Percentiles rank a stretch among this genome's conserved stretches.
phyloP scores from a whole-genome alignment of 2,329 filamentous ascomycete genomes.

The Cryphonectria nitschkei region DNA sequence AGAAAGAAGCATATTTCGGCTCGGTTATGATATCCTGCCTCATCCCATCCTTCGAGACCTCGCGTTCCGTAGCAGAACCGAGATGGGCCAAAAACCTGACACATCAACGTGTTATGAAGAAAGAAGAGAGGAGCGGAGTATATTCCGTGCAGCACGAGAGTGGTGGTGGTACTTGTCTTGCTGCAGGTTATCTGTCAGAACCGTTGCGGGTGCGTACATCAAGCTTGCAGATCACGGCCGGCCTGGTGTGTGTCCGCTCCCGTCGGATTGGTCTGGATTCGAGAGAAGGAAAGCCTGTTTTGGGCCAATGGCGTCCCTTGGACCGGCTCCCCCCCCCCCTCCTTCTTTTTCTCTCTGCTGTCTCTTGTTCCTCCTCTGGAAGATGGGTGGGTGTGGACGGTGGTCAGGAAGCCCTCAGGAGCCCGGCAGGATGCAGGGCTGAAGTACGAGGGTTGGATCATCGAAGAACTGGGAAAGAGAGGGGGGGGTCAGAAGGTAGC shows the following conservation, averaged over 20 bases:
- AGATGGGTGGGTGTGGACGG: neutral
- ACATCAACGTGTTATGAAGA: neutral
- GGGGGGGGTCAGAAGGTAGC: neutral
- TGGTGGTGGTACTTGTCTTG: neutral
- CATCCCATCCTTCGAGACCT: slow-evolving; percentile 15
- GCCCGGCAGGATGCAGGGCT: slow-evolving; percentile 3
- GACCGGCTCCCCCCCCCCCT: no score
- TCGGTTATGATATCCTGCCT: slow-evolving; percentile 21
- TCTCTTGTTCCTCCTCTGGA: neutral
- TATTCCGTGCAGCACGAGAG: neutral
- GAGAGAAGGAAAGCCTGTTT: neutral
- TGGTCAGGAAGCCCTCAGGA: slow-evolving; percentile 2
- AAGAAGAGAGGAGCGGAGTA: neutral
- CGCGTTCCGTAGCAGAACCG: neutral
- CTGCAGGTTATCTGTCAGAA: slow-evolving; percentile 22
- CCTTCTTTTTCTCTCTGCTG: neutral
- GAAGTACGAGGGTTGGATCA: neutral
- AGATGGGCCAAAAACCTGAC: neutral
- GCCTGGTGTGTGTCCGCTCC: neutral
- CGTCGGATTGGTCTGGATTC: neutral
- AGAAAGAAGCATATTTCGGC: neutral
- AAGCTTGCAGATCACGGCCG: neutral
- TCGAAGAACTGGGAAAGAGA: neutral
- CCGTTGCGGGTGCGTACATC: neutral
- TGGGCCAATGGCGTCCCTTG: neutral